These are phyloP conservation scores for Begonia fuchsioides DNA, from an alignment of 306 rosid species.

Conservation along the genomic window DNA sequence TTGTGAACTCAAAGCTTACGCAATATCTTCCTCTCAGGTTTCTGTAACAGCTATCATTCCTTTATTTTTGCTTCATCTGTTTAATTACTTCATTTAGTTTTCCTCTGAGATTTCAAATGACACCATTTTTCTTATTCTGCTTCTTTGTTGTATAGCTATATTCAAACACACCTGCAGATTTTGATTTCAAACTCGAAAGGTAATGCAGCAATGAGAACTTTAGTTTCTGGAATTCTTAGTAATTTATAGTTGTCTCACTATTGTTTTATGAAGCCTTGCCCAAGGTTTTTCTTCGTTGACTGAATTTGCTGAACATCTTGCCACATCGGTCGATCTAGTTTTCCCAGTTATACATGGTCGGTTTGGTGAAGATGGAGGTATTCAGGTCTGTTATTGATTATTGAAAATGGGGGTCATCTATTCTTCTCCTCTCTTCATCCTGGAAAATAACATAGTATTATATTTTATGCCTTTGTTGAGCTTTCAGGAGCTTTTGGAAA, in stretches of 20 bases:
- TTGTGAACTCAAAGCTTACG: constrained; percentile 50
- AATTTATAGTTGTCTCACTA: constrained; percentile 9
- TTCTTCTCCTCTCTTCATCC: constrained; percentile 1
- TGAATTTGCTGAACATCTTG: constrained; percentile 69
- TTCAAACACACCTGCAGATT: constrained; percentile 93
- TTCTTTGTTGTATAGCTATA: constrained; percentile 37
- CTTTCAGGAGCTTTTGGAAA: constrained; percentile 70
- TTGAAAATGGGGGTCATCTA: neutral
- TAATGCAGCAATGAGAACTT: constrained; percentile 10
- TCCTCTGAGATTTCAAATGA: constrained; percentile 4
- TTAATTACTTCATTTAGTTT: constrained; percentile 2
- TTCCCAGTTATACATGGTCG: constrained; percentile 92
- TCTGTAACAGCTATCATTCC: constrained; percentile 6
- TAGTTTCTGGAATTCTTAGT: constrained; percentile 4
- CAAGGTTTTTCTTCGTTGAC: constrained; percentile 57
- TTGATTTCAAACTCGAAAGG: constrained; percentile 95
- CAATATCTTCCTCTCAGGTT: constrained; percentile 91
- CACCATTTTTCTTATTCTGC: neutral
- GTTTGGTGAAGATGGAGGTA: constrained; percentile 92
- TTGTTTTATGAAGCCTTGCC: constrained; percentile 62
- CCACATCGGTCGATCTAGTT: constrained; percentile 65
- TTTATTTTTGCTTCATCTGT: neutral
- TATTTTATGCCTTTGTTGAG: constrained; percentile 2
- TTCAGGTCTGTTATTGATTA: constrained; percentile 47
- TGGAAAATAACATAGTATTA: neutral